Conservation (phyloP, 306 rosid species). For the Ochetophila trinervis region DNA sequence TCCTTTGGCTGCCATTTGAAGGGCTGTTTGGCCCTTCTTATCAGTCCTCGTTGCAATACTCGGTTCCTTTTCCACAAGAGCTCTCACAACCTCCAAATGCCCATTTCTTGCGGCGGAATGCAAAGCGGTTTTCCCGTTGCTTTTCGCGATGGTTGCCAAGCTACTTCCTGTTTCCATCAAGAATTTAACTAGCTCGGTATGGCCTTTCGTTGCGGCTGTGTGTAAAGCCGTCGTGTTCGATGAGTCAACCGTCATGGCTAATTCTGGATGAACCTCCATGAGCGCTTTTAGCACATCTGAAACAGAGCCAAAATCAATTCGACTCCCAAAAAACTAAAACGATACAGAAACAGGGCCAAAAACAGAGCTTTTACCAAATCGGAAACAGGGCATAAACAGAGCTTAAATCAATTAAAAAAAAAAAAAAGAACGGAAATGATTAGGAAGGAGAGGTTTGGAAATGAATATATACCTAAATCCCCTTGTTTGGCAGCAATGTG, state of each 20-base stretch:
- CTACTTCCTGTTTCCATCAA: conserved; percentile 78
- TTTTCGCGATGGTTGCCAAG: conserved; percentile 80
- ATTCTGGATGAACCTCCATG: conserved; percentile 76
- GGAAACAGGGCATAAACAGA: conserved; percentile 15
- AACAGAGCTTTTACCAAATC: conserved; percentile 61
- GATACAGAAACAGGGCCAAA: too few species aligned
- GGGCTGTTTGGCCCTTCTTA: conserved; percentile 95
- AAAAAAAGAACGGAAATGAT: background rate
- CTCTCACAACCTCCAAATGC: conserved; percentile 63
- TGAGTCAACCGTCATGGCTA: conserved; percentile 86
- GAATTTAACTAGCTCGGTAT: conserved; percentile 58
- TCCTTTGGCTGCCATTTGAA: conserved; percentile 97
- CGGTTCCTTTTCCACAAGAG: conserved; percentile 62
- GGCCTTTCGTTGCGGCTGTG: conserved; percentile 93
- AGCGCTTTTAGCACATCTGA: conserved; percentile 71
- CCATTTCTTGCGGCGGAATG: conserved; percentile 98
- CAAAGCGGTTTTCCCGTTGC: conserved; percentile 88
- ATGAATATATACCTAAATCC: conserved; percentile 54
- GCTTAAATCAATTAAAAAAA: conserved; percentile 7
- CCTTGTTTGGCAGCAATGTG: conserved; percentile 99
- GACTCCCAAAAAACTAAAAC: too few species aligned
- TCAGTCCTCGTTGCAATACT: conserved; percentile 51
- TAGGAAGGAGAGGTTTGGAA: background rate
- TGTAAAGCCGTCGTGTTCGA: conserved; percentile 95
- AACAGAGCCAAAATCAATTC: conserved; percentile 11